These are phyloP conservation scores for Poa pratensis DNA, from an alignment of 176 grass and related monocot species.

Conservation along the genomic window DNA sequence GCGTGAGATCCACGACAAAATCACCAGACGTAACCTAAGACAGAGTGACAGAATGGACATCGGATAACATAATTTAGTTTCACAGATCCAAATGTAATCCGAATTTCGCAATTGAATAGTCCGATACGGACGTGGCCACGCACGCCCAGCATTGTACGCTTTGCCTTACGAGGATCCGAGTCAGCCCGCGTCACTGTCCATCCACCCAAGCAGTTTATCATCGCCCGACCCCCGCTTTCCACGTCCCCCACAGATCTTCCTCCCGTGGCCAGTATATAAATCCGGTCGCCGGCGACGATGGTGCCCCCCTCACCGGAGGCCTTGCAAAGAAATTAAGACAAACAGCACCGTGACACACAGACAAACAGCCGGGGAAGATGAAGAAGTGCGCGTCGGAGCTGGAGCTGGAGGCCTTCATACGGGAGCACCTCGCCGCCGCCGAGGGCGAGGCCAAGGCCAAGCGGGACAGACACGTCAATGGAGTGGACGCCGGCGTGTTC, in stretches of 20 bases:
- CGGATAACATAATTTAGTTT: background rate
- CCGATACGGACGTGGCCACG: background rate
- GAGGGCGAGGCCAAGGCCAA: constrained; percentile 2
- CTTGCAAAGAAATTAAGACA: too few species aligned
- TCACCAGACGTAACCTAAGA: background rate
- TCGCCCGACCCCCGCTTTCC: constrained; percentile 41
- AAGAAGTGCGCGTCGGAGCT: constrained; percentile 79
- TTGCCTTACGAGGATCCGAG: constrained; percentile 58
- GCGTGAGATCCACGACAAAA: background rate
- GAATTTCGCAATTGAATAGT: background rate
- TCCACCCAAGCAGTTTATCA: background rate
- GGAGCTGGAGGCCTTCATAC: constrained; percentile 66
- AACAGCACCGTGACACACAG: background rate
- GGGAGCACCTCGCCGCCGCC: constrained; percentile 23
- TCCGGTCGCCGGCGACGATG: background rate
- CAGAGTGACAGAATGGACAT: background rate
- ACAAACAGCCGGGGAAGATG: constrained; percentile 43
- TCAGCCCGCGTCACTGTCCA: constrained; percentile 50
- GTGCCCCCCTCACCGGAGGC: background rate
- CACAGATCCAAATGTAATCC: background rate
- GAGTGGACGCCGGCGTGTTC: background rate
- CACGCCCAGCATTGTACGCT: background rate
- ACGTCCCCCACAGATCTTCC: constrained; percentile 11
- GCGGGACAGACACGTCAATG: background rate
- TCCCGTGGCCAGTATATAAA: constrained; percentile 26